phyloP scores from a whole-genome alignment of 192 early-diverging fungal species.

The Backusella psychrophila region DNA sequence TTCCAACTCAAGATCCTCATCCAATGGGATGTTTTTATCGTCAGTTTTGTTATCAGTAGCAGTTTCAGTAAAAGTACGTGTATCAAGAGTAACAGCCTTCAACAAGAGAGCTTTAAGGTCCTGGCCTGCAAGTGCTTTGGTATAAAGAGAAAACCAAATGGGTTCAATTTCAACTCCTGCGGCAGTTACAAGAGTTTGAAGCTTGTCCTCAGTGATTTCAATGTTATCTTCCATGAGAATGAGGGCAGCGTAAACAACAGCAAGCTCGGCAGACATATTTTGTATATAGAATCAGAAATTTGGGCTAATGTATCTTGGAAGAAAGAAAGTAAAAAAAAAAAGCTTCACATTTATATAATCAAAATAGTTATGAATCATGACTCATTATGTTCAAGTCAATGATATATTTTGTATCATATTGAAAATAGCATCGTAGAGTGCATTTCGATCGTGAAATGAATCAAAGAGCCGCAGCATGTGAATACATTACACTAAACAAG shows the following conservation, averaged over 20 bases:
- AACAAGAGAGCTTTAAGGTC: conserved; percentile 84
- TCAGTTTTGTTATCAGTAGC: conserved; percentile 28
- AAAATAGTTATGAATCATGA: too few relatives aligned
- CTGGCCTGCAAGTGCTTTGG: conserved; percentile 94
- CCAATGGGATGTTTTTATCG: conserved; percentile 29
- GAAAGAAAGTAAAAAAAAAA: not conserved
- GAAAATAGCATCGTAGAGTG: not conserved
- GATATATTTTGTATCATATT: not conserved
- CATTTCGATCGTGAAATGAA: not conserved
- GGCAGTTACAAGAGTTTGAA: conserved; percentile 81
- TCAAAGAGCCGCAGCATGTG: not conserved
- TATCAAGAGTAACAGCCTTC: conserved; percentile 73
- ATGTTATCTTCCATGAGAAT: conserved; percentile 96
- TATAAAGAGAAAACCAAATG: conserved; percentile 92
- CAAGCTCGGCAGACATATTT: conserved; percentile 69
- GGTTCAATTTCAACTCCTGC: conserved; percentile 86
- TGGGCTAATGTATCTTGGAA: not conserved
- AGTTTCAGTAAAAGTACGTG: conserved; percentile 34
- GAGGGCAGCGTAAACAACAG: conserved; percentile 92
- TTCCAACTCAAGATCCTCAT: conserved; percentile 49
- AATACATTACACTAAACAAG: not conserved
- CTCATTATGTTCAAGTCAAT: not conserved
- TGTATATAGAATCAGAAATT: not conserved
- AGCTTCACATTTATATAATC: not conserved
- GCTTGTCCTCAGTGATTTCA: conserved; percentile 95